A percentile compares a stretch with the other conserved stretches of the same genome.
Conservation (phyloP, 2,329 filamentous ascomycete genomes). For the Botrytis fragariae region DNA sequence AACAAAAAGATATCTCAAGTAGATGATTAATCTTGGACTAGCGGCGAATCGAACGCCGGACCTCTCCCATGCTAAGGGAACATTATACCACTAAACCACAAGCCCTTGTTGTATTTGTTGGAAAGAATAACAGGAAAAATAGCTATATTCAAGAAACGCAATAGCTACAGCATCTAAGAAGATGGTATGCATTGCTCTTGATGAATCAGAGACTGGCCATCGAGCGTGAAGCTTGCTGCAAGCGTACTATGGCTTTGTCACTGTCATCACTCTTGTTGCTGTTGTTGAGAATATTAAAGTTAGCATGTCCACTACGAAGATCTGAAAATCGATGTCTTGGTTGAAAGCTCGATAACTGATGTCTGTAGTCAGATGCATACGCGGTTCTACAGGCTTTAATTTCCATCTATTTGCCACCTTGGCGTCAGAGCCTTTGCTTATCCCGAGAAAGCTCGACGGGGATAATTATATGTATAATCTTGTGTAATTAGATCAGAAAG, state of each 20-base stretch:
- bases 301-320: not conserved
- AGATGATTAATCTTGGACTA: fast-evolving
- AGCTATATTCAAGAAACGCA: fast-evolving
- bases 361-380: not conserved
- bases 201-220: not conserved
- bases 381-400: not conserved
- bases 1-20: fast-evolving
- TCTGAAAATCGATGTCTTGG: not conserved
- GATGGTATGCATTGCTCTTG: not conserved
- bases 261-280: not conserved
- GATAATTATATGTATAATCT: not conserved
- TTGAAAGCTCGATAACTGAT: no score
- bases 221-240: not conserved
- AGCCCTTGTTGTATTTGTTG: not conserved
- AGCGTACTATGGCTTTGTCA: not conserved
- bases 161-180: not conserved
- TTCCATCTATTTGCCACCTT: not conserved
- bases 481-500: not conserved
- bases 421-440: not conserved
- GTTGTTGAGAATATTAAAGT: not conserved
- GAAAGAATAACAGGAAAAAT: fast-evolving
- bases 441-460: not conserved
- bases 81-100: slow-evolving; percentile 5
- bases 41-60: not conserved
- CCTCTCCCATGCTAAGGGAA: not conserved